Evolutionary conservation across 164 flowering plant genomes (phyloP).

Genomic region (Sextonia rubra): DNA sequence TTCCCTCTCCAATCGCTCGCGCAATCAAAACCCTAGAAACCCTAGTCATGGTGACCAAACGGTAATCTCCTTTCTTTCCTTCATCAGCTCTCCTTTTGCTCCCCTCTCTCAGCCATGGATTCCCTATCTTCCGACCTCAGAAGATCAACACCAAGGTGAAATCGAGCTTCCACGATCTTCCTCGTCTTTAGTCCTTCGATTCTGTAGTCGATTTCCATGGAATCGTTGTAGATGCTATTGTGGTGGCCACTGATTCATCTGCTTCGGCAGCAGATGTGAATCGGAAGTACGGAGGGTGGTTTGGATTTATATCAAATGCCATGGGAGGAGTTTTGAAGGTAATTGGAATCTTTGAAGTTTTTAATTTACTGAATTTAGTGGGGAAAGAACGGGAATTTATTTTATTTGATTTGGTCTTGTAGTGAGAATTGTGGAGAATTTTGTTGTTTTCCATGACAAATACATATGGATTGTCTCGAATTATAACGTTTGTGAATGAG

Average conservation of each 20-base stretch:
- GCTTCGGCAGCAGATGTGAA: conserved; percentile 6
- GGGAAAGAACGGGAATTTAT: too few species aligned
- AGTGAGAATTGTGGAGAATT: too few species aligned
- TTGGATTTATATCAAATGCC: conserved; percentile 31
- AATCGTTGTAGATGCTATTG: conserved; percentile 29
- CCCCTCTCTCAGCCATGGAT: conserved; percentile 36
- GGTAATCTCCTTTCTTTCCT: conserved; percentile 58
- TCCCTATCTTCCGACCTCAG: conserved; percentile 17
- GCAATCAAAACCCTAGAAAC: neutral
- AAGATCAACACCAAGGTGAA: conserved; percentile 18
- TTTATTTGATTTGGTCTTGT: too few species aligned
- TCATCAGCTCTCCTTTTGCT: conserved; percentile 48
- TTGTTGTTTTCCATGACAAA: too few species aligned
- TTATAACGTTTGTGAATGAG: too few species aligned
- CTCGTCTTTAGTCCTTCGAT: conserved; percentile 12
- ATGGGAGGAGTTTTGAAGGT: too few species aligned
- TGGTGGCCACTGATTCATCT: conserved; percentile 21
- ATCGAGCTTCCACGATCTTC: conserved; percentile 23
- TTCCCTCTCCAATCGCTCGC: too few species aligned
- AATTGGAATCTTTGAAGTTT: too few species aligned
- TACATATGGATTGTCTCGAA: too few species aligned
- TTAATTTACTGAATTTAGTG: too few species aligned
- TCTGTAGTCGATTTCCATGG: conserved; percentile 17
- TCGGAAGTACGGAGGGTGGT: conserved; percentile 39
- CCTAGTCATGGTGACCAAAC: conserved; percentile 56